These are phyloP conservation scores for Ascoidea asiatica DNA, from an alignment of 805 yeast genomes.

Conservation along the genomic window DNA sequence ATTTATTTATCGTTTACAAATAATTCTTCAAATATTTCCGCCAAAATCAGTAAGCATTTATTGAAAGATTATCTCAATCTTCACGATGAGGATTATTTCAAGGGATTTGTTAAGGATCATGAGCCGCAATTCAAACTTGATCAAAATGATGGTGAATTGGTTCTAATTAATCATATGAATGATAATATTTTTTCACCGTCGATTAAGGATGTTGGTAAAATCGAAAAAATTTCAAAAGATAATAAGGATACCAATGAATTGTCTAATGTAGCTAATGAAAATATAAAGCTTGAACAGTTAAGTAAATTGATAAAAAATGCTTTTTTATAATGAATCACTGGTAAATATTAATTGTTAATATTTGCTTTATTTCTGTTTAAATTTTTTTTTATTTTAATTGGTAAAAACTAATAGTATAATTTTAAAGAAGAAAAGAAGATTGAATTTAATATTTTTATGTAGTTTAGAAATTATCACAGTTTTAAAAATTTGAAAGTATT, in stretches of 20 bases:
- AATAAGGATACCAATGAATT: background rate
- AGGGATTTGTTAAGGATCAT: conserved; percentile 2
- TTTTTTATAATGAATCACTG: background rate
- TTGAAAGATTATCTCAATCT: conserved; percentile 8
- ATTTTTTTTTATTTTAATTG: no score
- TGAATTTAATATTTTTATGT: no score
- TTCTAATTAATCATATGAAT: background rate
- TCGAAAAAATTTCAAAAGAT: conserved; percentile 1
- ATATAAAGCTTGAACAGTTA: conserved; percentile 8
- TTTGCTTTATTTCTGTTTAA: no score
- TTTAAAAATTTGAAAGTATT: no score
- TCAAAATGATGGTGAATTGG: background rate
- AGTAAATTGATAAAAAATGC: conserved; percentile 8
- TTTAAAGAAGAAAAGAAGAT: no score
- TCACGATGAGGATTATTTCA: conserved; percentile 8
- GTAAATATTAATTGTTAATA: background rate
- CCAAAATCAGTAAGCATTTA: conserved; percentile 5
- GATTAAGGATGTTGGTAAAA: conserved; percentile 6
- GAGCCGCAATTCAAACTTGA: conserved; percentile 3
- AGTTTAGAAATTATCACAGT: no score
- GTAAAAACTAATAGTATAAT: no score
- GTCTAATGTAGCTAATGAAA: conserved; percentile 2
- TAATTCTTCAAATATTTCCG: conserved; percentile 3
- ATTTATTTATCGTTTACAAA: conserved; percentile 9
- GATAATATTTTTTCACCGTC: no score